Percentiles rank a stretch among this genome's conserved stretches.
Evolutionary conservation across 208 protist genomes (phyloP).

Genomic region (Kentomonas sorsogonicus): DNA sequence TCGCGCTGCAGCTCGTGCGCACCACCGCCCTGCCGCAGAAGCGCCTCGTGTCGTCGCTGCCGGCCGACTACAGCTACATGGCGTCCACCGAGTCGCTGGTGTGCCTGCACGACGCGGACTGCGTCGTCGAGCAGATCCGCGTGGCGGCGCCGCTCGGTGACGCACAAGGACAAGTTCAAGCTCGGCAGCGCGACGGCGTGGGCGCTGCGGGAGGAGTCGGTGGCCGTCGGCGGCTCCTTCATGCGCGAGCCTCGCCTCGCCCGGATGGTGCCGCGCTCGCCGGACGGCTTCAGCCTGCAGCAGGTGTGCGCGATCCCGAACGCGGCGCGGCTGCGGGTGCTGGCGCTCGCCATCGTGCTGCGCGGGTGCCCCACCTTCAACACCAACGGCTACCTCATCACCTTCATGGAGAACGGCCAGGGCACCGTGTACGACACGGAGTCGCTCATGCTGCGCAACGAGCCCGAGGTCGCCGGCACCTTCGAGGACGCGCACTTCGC

Average conservation of each 20-base stretch:
- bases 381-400: constrained; percentile 56
- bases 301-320: constrained; percentile 22
- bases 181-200: constrained; percentile 66
- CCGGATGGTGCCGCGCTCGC: constrained; percentile 23
- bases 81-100: constrained; percentile 39
- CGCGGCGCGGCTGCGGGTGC: constrained; percentile 38
- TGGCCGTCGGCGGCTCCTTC: constrained; percentile 74
- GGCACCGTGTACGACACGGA: constrained; percentile 49
- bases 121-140: constrained; percentile 64
- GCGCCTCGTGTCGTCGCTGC: constrained; percentile 61
- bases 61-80: constrained; percentile 44
- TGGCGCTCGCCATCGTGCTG: constrained; percentile 41
- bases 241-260: constrained; percentile 59
- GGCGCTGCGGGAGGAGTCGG: constrained; percentile 27
- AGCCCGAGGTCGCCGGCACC: constrained; percentile 27
- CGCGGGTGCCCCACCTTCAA: constrained; percentile 51
- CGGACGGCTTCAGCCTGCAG: constrained; percentile 10
- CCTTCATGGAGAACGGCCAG: constrained; percentile 53
- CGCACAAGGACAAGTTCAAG: constrained; percentile 64
- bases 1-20: constrained; percentile 30
- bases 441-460: constrained; percentile 21
- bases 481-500: constrained; percentile 57
- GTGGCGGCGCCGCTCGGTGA: constrained; percentile 13
- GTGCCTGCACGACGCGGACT: constrained; percentile 39
- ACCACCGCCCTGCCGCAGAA: constrained; percentile 49